A percentile compares a stretch with the other conserved stretches of the same genome.
These are phyloP conservation scores for Haematococcus lacustris DNA, from an alignment of 139 green algal species.

Conservation along the genomic window DNA sequence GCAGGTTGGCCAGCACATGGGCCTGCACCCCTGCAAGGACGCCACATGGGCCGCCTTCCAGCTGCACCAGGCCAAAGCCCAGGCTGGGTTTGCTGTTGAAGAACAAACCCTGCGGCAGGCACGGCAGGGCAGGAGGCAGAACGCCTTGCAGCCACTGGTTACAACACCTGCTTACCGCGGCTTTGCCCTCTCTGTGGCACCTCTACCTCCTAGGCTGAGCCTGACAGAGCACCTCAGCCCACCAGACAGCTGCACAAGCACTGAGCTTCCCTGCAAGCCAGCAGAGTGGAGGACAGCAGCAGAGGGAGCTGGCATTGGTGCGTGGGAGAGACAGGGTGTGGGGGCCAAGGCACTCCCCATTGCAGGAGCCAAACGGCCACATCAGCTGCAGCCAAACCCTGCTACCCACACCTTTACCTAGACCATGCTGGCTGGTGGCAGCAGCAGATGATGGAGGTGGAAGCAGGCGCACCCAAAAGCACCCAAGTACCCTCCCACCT, in stretches of 20 bases:
- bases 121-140: not conserved
- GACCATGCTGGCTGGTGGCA: too few relatives aligned
- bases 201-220: not conserved
- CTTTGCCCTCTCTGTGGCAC: not conserved
- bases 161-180: not conserved
- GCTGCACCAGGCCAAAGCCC: conserved; percentile 42
- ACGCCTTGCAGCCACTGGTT: not conserved
- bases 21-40: conserved; percentile 43
- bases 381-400: too few relatives aligned
- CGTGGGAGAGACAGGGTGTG: too few relatives aligned
- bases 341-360: too few relatives aligned
- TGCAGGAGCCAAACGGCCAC: too few relatives aligned
- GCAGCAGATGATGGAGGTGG: too few relatives aligned
- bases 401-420: too few relatives aligned
- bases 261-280: not conserved
- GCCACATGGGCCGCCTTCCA: conserved; percentile 43
- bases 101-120: conserved; percentile 38
- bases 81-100: conserved; percentile 31
- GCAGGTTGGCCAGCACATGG: conserved; percentile 30
- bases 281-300: too few relatives aligned
- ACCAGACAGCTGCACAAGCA: not conserved
- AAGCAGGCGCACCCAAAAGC: too few relatives aligned
- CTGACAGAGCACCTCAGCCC: not conserved
- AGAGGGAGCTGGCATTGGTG: too few relatives aligned
- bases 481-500: too few relatives aligned